Conservation (phyloP, 495 filamentous ascomycete genomes). For the Aspergillus nanangensis region DNA sequence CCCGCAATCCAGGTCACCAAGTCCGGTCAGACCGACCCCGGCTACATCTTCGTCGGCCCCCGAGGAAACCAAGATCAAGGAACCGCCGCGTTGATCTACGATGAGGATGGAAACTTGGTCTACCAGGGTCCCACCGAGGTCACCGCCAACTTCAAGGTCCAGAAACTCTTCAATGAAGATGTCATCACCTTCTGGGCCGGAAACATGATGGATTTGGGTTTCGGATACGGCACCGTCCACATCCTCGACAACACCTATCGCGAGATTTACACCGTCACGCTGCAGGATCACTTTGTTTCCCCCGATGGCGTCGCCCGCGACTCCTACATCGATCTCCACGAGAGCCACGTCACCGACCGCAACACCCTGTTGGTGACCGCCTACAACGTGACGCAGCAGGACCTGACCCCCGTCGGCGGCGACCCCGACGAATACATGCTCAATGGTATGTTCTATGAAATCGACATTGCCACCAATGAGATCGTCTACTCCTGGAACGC, state of each 20-base stretch:
- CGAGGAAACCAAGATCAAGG: constrained; percentile 25
- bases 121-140: constrained; percentile 30
- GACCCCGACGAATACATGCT: constrained; percentile 40
- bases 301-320: constrained; percentile 22
- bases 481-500: constrained; percentile 32
- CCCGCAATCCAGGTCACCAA: constrained; percentile 26
- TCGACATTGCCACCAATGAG: constrained; percentile 33
- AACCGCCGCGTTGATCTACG: constrained; percentile 31
- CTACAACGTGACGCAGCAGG: constrained; percentile 47
- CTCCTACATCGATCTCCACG: constrained; percentile 41
- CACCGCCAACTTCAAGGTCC: constrained; percentile 31
- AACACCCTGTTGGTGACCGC: constrained; percentile 52
- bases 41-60: constrained; percentile 32
- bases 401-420: constrained; percentile 41
- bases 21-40: constrained; percentile 24
- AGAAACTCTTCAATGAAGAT: constrained; percentile 25
- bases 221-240: constrained; percentile 30
- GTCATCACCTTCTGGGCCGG: constrained; percentile 37
- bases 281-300: constrained; percentile 23
- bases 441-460: constrained; percentile 43
- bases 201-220: constrained; percentile 27
- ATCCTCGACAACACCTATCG: constrained; percentile 35
- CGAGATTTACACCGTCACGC: constrained; percentile 32
- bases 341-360: constrained; percentile 41
- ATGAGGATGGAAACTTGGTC: constrained; percentile 27